Base-by-base conservation (phyloP, 441 rosid genomes). In the Corymbia calophylla region DNA sequence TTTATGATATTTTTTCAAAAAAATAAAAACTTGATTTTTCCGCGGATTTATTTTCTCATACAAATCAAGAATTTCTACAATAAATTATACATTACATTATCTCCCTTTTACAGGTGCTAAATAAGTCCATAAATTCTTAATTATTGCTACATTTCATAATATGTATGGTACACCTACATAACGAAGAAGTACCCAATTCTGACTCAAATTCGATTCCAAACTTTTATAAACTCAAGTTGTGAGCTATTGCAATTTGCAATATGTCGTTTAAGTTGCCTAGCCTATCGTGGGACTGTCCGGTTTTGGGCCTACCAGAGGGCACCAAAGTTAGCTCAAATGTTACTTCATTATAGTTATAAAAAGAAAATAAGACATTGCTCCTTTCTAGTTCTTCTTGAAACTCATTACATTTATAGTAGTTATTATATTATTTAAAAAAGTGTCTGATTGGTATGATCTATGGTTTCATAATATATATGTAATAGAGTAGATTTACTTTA, bases 141-240 rank as follows among this genome's bases (percentile, higher is more conserved):
- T 9, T 35, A 35, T 1, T 0, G 0, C 39, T 10, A 1, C 49
- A 70, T 15, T 0, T 19, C 16, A 0, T 35, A 19, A 21, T 70
- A 35, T 35, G 0, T 1, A 0, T 11, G 29, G 1, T 35, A 21
- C 21, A 70, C 8, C 4, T 19, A 39, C 0, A 5, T 1, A 35
- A 9, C 1, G 0, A 1, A 70, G 15, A 10, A 35, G 5, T 19
- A 6, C 2, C 48, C 3, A 35, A 35, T 70, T 23, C 82, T 6
- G 35, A 70, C 29, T 0, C 9, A 70, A 35, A 19, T 35, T 70
- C 16, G 0, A 35, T 35, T 35, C 16, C 15, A 70, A 70, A 19
- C 48, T 35, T 44, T 70, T 35, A 70, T 70, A 31, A 25, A 18
- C 7, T 18, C 0, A 3, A 27, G 27, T 2, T 35, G 2, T 3